Base-by-base conservation (phyloP, 306 rosid species). In the Cajanus cajan region DNA sequence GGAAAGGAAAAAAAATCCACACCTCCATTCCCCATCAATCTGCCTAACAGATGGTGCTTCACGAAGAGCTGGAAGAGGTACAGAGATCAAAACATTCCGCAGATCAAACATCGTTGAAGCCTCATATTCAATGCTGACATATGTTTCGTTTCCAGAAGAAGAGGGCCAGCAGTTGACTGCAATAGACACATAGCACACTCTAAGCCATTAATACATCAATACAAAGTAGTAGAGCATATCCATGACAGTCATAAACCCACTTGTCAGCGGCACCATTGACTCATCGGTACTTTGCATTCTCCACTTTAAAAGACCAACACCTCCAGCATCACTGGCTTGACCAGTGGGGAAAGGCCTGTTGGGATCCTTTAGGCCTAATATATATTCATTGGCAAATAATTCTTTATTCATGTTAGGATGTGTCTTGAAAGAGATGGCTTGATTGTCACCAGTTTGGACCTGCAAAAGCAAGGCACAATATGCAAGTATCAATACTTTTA, bases 101-200 rank as follows among this genome's bases (percentile, higher is more conserved):
- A 92, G 87, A 73, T 92, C 93, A 78, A 88, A 95, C 94, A 91
- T 79, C 68, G 97, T 82, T 9, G 98, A 91, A 73, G 99, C 96
- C 63, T 95, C 99, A 25, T 95, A 95, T 73, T 95, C 99, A 85
- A 95, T 91, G 87, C 89, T 95, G 61, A 95, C 99, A 73, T 90
- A 95, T 78, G 97, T 95, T 81, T 93, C 99, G 83, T 89, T 91
- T 77, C 99, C 98, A 85, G 97, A 96, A 82, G 90, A 91, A 55
- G 98, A 90, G 66, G 99, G 99, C 99, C 97, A 96, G 82, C 99
- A 96, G 86, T 93, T 96, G 87, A 96, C 99, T 93, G 94, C 84
- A 91, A 82, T 62, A 73, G 47, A 71, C 48, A 82, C 21, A 66
- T 36, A 74, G 2, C 43, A 54, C 74, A 79, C 68, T 34, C 12